Percentiles rank a stretch among this genome's conserved stretches.
These are phyloP conservation scores for Exophiala bonariae DNA, from an alignment of 2,329 filamentous ascomycete species.

Conservation along the genomic window DNA sequence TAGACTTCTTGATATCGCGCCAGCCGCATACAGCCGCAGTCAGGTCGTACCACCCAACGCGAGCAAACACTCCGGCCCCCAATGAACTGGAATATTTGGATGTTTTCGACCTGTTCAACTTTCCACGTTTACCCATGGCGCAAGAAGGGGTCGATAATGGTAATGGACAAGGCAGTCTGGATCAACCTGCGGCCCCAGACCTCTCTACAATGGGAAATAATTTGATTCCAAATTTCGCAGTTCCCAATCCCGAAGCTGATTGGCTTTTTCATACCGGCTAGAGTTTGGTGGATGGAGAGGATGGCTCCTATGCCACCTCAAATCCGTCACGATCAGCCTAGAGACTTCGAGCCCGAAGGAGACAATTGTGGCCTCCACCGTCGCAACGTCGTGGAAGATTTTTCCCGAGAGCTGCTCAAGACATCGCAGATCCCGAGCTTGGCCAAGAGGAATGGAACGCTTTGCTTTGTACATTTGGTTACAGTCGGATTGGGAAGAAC, in stretches of 20 bases:
- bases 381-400: no score
- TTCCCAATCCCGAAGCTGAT: slow-evolving; percentile 47
- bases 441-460: no score
- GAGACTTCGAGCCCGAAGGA: no score
- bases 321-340: no score
- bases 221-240: slow-evolving; percentile 48
- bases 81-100: slow-evolving; percentile 89
- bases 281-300: slow-evolving; percentile 2
- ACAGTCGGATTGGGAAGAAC: no score
- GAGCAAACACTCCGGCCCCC: slow-evolving; percentile 68
- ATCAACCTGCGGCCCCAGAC: slow-evolving; percentile 16
- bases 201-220: slow-evolving; percentile 36
- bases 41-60: slow-evolving; percentile 45
- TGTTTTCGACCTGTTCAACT: slow-evolving; percentile 93
- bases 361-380: no score
- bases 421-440: no score
- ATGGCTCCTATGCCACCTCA: no score
- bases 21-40: slow-evolving; percentile 56
- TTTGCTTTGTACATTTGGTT: no score
- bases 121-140: slow-evolving; percentile 66
- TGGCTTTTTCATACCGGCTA: slow-evolving; percentile 35
- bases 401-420: no score
- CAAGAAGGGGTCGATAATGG: slow-evolving; percentile 25
- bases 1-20: slow-evolving; percentile 84
- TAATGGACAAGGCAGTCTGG: slow-evolving; percentile 7